phyloP scores from a whole-genome alignment of 257 asterid genomes.

The Nicotiana obtusifolia region DNA sequence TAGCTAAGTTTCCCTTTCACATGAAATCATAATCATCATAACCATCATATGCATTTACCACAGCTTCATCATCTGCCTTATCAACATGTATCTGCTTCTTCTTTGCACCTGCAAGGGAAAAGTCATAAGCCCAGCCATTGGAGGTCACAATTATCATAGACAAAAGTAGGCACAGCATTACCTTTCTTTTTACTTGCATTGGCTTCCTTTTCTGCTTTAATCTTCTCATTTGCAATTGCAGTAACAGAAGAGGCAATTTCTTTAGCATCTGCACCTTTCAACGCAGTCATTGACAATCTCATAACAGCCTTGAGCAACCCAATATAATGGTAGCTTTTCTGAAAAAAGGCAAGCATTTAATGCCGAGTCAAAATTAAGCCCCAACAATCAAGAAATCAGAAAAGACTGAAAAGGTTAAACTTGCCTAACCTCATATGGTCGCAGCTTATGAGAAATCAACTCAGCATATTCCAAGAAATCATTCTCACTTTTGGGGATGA shows the following conservation, averaged over 20 bases:
- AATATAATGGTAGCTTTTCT: slow-evolving; percentile 94
- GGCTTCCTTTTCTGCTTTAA: slow-evolving; percentile 91
- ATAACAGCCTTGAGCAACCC: slow-evolving; percentile 79
- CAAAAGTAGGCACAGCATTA: slow-evolving; percentile 4
- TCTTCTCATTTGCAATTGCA: slow-evolving; percentile 95
- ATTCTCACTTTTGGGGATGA: slow-evolving; percentile 76
- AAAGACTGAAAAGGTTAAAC: not conserved
- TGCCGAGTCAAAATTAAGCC: not conserved
- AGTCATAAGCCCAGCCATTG: not conserved
- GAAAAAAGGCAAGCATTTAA: slow-evolving; percentile 14
- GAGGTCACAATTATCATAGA: not conserved
- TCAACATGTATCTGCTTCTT: slow-evolving; percentile 76
- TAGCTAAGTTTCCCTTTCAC: slow-evolving; percentile 36
- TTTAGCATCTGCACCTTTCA: slow-evolving; percentile 91
- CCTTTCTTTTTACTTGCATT: slow-evolving; percentile 90
- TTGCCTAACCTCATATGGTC: slow-evolving; percentile 67
- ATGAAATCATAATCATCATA: slow-evolving; percentile 81
- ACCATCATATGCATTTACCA: slow-evolving; percentile 35
- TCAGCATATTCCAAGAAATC: slow-evolving; percentile 87
- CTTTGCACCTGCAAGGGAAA: slow-evolving; percentile 57
- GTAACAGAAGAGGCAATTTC: slow-evolving; percentile 84
- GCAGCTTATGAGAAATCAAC: slow-evolving; percentile 71
- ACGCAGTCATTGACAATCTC: slow-evolving; percentile 69
- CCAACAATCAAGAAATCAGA: not conserved
- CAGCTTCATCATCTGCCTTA: slow-evolving; percentile 60